phyloP scores from a whole-genome alignment of 2,329 filamentous ascomycete species.

The Diaporthe citri region DNA sequence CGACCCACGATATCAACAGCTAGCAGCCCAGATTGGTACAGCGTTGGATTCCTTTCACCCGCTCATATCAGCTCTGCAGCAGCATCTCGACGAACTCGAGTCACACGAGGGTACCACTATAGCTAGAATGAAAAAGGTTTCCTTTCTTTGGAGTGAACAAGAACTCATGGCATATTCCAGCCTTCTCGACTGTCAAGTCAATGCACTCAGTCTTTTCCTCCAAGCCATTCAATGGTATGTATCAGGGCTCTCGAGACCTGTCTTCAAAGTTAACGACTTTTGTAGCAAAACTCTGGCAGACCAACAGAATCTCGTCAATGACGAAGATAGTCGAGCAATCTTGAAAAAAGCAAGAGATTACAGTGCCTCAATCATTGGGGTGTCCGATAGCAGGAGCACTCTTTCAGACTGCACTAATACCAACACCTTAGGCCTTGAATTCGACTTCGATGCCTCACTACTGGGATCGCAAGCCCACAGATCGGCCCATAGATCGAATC shows the following conservation, averaged over 20 bases:
- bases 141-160: neutral
- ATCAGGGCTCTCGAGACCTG: neutral
- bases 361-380: neutral
- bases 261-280: neutral
- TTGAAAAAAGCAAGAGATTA: neutral
- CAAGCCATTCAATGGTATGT: neutral
- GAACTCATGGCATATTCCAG: neutral
- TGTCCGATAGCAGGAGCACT: neutral
- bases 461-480: neutral
- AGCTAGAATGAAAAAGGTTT: neutral
- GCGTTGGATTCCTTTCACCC: neutral
- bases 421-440: neutral
- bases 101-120: neutral
- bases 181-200: neutral
- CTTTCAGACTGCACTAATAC: slow-evolving; percentile 4
- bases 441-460: neutral
- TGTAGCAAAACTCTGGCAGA: neutral
- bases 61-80: neutral
- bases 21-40: neutral
- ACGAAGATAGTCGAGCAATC: neutral
- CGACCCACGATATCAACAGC: neutral
- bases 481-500: neutral
- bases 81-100: neutral
- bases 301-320: neutral
- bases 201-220: neutral